Base-by-base conservation (phyloP, 148 eudicot genomes). In the Agrostemma githago region DNA sequence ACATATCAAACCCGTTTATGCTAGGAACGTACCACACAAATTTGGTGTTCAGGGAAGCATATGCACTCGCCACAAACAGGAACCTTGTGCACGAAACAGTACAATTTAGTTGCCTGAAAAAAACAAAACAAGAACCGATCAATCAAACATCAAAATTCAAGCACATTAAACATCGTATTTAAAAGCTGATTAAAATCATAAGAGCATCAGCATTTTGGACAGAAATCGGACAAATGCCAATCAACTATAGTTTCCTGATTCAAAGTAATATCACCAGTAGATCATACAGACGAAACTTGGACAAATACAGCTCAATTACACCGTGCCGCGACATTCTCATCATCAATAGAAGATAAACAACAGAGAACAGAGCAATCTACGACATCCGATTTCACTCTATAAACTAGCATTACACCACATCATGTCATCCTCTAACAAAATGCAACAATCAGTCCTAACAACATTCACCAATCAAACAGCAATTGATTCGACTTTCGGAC, bases 61-160 rank as follows among this genome's bases (percentile, higher is more conserved):
- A 92, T 88, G 83, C 99, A 95, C 83, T 92, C 97, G 83, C 99
- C 99, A 70, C 99, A 95, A 74, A 95, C 96, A 54, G 99, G 96
- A 66, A 90, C 92, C 84, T 95, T 95, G 94, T 95, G 97, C 80
- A 95, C 99, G 72, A 95, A 95, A 69, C 99, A 95, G 82, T 95
- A 95, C 53, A 95, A 79, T 74, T 95, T 95, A 12, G 99, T 95
- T 8, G 99, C 99, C 99, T 95, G 89, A 63, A 79, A 83, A 79
- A 83, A 41, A 11, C 26, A 38, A 46, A 62, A 62, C 20, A 37
- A 6, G 12, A 68, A 39, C 21, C 21, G 54, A 40, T 26, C 34
- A 26, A 26, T 26, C 1, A 26, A 26, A 26, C 34, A 26, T 26
- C 34, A n/a, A n/a, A n/a, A n/a, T n/a, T n/a, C n/a, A n/a, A n/a